Base-by-base conservation (phyloP, 192 early-diverging fungal genomes). In the Chytriomyces sp. region DNA sequence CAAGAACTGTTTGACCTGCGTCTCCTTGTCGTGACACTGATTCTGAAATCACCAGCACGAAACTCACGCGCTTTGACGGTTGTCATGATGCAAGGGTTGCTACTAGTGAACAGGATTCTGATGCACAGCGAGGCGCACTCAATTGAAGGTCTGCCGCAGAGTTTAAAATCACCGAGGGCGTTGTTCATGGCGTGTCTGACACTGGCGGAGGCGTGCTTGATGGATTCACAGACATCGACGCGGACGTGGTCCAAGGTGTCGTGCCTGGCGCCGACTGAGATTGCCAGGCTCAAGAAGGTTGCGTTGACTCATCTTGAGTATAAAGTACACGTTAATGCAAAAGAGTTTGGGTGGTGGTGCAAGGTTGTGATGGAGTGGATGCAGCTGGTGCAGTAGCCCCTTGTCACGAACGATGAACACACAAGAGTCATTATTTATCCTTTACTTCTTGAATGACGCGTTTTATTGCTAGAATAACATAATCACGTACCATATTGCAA, bases 321-420 rank as follows among this genome's bases (percentile, higher is more conserved):
- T 63, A 13, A 7, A 20, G 61, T 73, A 24, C 71, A 73, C 23
- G 71, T 73, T 4, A 23, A 24, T 7, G 53, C 60, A 18, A 20
- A 49, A 45, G 71, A 73, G 61, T 73, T 73, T 60, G 61, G 20
- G 50, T 63, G 28, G 45, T 73, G 71, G 71, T 45, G 57, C 45
- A 23, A 63, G 26, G 45, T 73, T 35, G 71, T 73, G 26, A 20
- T 45, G 57, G 35, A 62, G 71, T 73, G 71, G 71, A 60, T 73
- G 71, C 13, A 45, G 24, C 16, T 62, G 16, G 61, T 63, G 18
- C 43, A 45, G 11, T 64, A 18, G 11, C 62, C 0, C 0, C 0
- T 0, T 35, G n/a, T n/a, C n/a, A n/a, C 28, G 2, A 0, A 2
- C 0, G 2, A 35, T 2, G 2, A 35, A 0, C 0, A 35, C 28